Evolutionary conservation across 2,329 filamentous ascomycete genomes (phyloP).

Genomic region (Zopfia rhizophila): DNA sequence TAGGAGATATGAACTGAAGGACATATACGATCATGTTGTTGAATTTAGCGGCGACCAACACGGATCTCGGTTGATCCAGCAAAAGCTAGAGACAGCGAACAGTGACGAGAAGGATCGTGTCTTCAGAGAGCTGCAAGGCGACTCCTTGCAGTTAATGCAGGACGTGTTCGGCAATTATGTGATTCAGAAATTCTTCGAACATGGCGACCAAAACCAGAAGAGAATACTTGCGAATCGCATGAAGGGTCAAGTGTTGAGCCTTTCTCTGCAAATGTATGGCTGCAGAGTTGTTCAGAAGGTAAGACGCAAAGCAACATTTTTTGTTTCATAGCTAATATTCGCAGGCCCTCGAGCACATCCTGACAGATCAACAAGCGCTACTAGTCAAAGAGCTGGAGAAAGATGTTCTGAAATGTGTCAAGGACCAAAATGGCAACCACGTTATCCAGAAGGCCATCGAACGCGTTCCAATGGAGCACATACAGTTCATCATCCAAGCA

Average conservation of each 20-base stretch:
- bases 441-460: slow-evolving; percentile 96
- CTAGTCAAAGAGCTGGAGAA: slow-evolving; percentile 85
- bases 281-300: slow-evolving; percentile 97
- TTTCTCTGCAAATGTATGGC: slow-evolving; percentile 91
- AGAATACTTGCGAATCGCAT: slow-evolving; percentile 85
- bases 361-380: slow-evolving; percentile 89
- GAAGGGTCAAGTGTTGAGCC: slow-evolving; percentile 81
- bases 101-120: slow-evolving; percentile 95
- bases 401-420: slow-evolving; percentile 80
- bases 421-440: slow-evolving; percentile 93
- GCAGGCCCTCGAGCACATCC: slow-evolving; percentile 86
- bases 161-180: slow-evolving; percentile 99
- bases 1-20: slow-evolving; percentile 83
- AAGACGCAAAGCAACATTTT: slow-evolving; percentile 17
- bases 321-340: slow-evolving; percentile 29
- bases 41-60: slow-evolving; percentile 97
- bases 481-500: slow-evolving; percentile 85
- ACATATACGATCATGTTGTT: slow-evolving; percentile 87
- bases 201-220: slow-evolving; percentile 94
- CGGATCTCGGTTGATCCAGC: slow-evolving; percentile 94
- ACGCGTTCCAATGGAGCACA: slow-evolving; percentile 77
- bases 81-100: slow-evolving; percentile 90
- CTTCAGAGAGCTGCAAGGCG: slow-evolving; percentile 86
- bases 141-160: slow-evolving; percentile 89
- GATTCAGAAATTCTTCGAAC: slow-evolving; percentile 96